A percentile compares a stretch with the other conserved stretches of the same genome.
Evolutionary conservation across 202 grass and related monocot species (phyloP).

Genomic region (Cymbopogon flexuosus): DNA sequence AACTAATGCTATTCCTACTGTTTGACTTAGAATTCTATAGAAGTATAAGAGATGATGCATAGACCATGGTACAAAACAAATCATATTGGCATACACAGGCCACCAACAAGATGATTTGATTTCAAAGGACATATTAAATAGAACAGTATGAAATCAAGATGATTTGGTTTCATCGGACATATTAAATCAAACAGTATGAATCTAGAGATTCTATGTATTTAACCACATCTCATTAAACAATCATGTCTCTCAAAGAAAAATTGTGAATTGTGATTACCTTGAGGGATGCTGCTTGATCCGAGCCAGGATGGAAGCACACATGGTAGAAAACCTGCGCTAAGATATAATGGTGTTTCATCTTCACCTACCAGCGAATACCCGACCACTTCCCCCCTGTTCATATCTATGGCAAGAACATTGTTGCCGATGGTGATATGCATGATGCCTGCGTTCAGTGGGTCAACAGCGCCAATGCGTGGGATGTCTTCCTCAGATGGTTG

Average conservation of each 20-base stretch:
- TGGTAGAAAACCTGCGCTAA: not conserved
- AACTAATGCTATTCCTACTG: not conserved
- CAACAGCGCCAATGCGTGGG: not conserved
- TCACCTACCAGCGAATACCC: not conserved
- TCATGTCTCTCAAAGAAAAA: not conserved
- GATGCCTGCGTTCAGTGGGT: constrained; percentile 3
- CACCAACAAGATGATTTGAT: not conserved
- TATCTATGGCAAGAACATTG: not conserved
- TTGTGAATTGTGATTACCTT: not conserved
- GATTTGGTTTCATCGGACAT: not conserved
- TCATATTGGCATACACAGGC: not conserved
- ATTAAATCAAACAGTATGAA: not conserved
- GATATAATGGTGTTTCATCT: not conserved
- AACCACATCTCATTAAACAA: not conserved
- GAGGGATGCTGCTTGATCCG: not conserved
- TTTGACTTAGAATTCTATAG: not conserved
- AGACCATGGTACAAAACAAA: not conserved
- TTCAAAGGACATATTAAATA: not conserved
- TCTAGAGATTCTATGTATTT: not conserved
- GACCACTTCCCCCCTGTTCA: not conserved
- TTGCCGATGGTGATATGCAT: not conserved
- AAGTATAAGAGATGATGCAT: not conserved
- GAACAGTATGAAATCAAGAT: not conserved
- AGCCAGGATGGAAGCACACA: constrained; percentile 17
- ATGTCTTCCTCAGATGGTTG: not conserved